phyloP scores from a whole-genome alignment of 352 stramenopile genomes.

The Pythium oligandrum region DNA sequence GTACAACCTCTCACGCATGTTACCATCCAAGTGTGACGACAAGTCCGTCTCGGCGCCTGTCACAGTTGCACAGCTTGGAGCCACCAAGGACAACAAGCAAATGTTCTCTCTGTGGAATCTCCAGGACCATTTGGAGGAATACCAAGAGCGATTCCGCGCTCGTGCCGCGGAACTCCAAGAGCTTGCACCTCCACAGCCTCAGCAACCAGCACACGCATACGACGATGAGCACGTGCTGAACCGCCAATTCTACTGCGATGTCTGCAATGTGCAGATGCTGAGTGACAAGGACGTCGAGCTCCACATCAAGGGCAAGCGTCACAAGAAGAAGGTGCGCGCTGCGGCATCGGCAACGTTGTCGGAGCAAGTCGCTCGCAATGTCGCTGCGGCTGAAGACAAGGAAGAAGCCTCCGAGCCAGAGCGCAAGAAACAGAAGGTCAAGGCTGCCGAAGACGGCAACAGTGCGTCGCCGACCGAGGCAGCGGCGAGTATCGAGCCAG shows the following conservation, averaged over 20 bases:
- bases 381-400: constrained; percentile 2
- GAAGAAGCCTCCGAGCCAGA: background rate
- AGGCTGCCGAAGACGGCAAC: background rate
- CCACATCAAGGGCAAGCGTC: constrained; percentile 75
- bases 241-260: constrained; percentile 57
- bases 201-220: constrained; percentile 28
- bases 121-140: constrained; percentile 48
- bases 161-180: constrained; percentile 31
- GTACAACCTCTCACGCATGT: constrained; percentile 86
- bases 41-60: constrained; percentile 20
- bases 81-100: constrained; percentile 54
- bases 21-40: constrained; percentile 60
- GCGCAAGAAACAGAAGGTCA: background rate
- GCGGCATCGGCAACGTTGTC: constrained; percentile 46
- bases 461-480: background rate
- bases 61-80: constrained; percentile 51
- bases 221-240: constrained; percentile 40
- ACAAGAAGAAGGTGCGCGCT: constrained; percentile 73
- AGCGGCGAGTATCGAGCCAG: no score
- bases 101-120: constrained; percentile 77
- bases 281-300: constrained; percentile 69
- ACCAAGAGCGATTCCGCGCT: constrained; percentile 43
- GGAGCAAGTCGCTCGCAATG: constrained; percentile 30
- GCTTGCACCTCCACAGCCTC: constrained; percentile 1
- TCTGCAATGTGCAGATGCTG: constrained; percentile 63